Base-by-base conservation (phyloP, 352 stramenopile species). In the Phytopythium mirpurense region DNA sequence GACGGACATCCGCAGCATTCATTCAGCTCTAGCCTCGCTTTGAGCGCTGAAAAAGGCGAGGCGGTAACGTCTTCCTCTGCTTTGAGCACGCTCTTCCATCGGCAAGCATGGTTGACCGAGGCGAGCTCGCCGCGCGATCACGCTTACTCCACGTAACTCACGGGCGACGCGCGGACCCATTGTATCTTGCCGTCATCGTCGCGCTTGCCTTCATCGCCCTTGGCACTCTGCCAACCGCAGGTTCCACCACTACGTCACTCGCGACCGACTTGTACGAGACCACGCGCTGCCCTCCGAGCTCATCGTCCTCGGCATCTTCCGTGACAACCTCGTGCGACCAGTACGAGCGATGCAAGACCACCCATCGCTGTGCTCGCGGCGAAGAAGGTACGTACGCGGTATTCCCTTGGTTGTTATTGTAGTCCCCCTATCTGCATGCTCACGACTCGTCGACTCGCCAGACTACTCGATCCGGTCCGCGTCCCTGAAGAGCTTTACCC, bases 321-420 rank as follows among this genome's bases (percentile, higher is more conserved):
- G 54, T 40, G 16, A 62, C 70, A 8, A 38, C 56, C 32, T 46
- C 52, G 2, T 93, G 83, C 51, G 48, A 29, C 14, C 67, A 73
- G 31, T 98, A 98, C 57, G 89, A 98, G 63, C 87, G 93, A 23
- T 99, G 96, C 68, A 98, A 98, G 76, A 74, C 74, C 21, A 98
- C 93, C 2, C 86, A 97, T 62, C 78, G 93, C 23, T 99, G 96
- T 57, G 85, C 86, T 40, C 77, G 88, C 35, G 96, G 83, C 3
- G 77, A 90, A 24, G 80, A 93, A 79, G 80, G 75, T 86, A 11
- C 19, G 59, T 66, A 23, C 12, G 21, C 31, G 8, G 31, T 23
- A 43, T 6, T 41, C 27, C n/a, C n/a, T n/a, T n/a, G n/a, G n/a
- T n/a, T n/a, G n/a, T n/a, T n/a, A n/a, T n/a, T n/a, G n/a, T n/a